These are phyloP conservation scores for Myrmaecium sp. DNA, from an alignment of 2,329 filamentous ascomycete genomes.

Conservation along the genomic window DNA sequence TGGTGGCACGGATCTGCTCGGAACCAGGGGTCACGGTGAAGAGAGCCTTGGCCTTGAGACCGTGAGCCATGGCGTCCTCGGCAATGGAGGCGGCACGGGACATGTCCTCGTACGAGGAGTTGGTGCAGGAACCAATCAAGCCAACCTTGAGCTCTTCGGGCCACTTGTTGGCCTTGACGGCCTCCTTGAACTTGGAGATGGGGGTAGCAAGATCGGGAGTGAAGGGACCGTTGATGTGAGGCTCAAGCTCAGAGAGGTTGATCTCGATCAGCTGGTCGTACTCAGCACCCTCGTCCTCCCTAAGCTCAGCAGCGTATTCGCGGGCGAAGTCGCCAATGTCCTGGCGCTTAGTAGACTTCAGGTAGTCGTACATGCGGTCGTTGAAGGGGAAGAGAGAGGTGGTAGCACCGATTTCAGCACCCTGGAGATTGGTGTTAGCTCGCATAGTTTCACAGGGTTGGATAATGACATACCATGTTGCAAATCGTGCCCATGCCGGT, in stretches of 20 bases:
- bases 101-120: conserved; percentile 83
- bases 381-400: conserved; percentile 97
- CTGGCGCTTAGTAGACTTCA: conserved; percentile 75
- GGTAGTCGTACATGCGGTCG: conserved; percentile 94
- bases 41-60: conserved; percentile 79
- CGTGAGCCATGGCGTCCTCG: conserved; percentile 77
- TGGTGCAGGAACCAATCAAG: conserved; percentile 96
- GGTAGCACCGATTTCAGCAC: conserved; percentile 58
- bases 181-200: conserved; percentile 92
- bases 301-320: conserved; percentile 68
- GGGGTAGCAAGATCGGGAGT: conserved; percentile 95
- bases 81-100: conserved; percentile 82
- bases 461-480: conserved; percentile 22
- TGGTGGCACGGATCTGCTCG: conserved; percentile 91
- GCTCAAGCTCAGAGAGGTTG: conserved; percentile 87
- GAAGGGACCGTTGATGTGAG: conserved; percentile 97
- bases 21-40: conserved; percentile 95
- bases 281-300: conserved; percentile 74
- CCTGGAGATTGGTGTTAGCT: conserved; percentile 38
- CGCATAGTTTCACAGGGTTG: no score
- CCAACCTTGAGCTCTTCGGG: conserved; percentile 93
- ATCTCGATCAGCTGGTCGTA: conserved; percentile 96
- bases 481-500: conserved; percentile 81
- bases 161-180: conserved; percentile 89
- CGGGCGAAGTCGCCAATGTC: conserved; percentile 84